Conservation (phyloP, 139 green algal species). For the Chlorella vulgaris region DNA sequence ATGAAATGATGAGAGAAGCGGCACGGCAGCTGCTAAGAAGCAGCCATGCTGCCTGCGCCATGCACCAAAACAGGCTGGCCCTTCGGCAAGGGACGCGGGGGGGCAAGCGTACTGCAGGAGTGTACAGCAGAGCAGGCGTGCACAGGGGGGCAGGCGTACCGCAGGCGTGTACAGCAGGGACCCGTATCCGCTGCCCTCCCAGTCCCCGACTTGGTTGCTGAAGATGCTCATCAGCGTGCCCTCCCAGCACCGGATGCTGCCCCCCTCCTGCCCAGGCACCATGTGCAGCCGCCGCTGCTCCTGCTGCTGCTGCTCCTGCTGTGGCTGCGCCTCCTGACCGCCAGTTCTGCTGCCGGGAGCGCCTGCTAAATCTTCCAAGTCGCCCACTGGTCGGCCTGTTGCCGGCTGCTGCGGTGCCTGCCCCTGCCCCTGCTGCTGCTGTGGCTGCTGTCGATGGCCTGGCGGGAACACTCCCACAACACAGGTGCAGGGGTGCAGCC, state of each 20-base stretch:
- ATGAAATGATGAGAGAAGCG: not conserved
- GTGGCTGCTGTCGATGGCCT: not conserved
- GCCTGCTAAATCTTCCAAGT: slow-evolving; percentile 14
- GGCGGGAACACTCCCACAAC: slow-evolving; percentile 46
- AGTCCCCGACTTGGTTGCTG: slow-evolving; percentile 54
- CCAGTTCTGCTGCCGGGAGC: not conserved
- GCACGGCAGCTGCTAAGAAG: not conserved
- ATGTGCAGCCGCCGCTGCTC: not conserved
- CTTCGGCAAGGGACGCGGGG: not conserved
- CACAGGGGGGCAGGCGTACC: not conserved
- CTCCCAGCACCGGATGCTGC: slow-evolving; percentile 42
- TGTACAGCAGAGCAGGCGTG: not conserved
- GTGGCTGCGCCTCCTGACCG: not conserved
- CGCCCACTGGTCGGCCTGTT: not conserved
- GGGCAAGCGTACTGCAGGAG: not conserved
- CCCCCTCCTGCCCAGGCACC: too few relatives aligned
- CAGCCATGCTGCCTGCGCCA: too few relatives aligned
- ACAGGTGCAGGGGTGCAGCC: slow-evolving; percentile 59
- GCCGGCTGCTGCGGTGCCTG: not conserved
- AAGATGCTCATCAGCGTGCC: slow-evolving; percentile 61
- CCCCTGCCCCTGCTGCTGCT: not conserved
- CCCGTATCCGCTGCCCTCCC: slow-evolving; percentile 65
- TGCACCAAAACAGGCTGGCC: not conserved
- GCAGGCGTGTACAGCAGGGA: slow-evolving; percentile 49
- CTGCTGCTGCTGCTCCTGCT: slow-evolving; percentile 6